A percentile compares a stretch with the other conserved stretches of the same genome.
Conservation (phyloP, 2,329 filamentous ascomycete genomes). For the Cadophora sp. region DNA sequence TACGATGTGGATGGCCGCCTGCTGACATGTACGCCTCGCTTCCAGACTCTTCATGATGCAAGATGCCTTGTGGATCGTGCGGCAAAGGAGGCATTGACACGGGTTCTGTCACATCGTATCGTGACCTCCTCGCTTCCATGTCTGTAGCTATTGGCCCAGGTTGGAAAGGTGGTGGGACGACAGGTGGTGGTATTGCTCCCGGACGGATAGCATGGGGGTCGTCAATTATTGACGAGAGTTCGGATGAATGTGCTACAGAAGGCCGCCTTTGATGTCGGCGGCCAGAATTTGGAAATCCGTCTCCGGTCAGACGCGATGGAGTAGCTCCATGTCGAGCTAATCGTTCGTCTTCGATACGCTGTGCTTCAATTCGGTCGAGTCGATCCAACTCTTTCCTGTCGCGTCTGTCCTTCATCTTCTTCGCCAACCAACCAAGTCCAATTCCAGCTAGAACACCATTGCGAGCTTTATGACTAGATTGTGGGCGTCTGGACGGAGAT, state of each 20-base stretch:
- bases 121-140: constrained; percentile 47
- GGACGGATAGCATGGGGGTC: constrained; percentile 48
- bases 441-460: constrained; percentile 63
- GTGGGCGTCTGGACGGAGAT: constrained; percentile 65
- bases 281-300: constrained; percentile 63
- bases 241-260: constrained; percentile 39
- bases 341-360: constrained; percentile 62
- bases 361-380: constrained; percentile 46
- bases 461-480: constrained; percentile 49
- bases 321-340: constrained; percentile 61
- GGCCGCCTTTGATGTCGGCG: constrained; percentile 45
- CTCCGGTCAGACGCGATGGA: constrained; percentile 65
- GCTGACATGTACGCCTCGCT: constrained; percentile 54
- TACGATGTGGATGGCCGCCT: constrained; percentile 50
- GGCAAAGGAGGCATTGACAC: constrained; percentile 63
- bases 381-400: constrained; percentile 50
- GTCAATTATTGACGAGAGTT: constrained; percentile 42
- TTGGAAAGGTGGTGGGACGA: constrained; percentile 36
- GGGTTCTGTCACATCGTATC: constrained; percentile 45
- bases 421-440: constrained; percentile 72
- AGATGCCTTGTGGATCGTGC: constrained; percentile 56
- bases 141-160: constrained; percentile 33
- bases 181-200: constrained; percentile 49
- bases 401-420: constrained; percentile 65
- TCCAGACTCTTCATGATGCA: constrained; percentile 49